Conservation (phyloP, 2,329 filamentous ascomycete species). For the Kalmusia sp. region DNA sequence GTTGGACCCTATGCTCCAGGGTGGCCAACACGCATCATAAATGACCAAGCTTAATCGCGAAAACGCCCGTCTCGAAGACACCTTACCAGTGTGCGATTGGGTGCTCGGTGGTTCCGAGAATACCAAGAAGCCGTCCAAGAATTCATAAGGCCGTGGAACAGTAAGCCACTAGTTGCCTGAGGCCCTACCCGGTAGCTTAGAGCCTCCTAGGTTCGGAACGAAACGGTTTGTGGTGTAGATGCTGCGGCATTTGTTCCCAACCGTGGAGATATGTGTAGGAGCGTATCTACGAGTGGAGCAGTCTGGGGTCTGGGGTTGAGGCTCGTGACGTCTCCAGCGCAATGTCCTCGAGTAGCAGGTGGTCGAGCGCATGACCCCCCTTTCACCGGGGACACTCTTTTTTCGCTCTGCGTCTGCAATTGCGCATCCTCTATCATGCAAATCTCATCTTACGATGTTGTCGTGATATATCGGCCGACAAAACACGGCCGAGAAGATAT, state of each 20-base stretch:
- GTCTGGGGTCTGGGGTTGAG: slow-evolving; percentile 2
- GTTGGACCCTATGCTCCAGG: neutral
- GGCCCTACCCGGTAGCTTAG: neutral
- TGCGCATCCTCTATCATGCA: no score
- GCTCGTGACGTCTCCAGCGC: neutral
- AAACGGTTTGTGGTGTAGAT: slow-evolving; percentile 2
- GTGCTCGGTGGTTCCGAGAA: neutral
- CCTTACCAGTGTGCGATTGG: neutral
- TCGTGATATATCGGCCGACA: no score
- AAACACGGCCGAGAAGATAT: neutral
- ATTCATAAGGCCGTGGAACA: neutral
- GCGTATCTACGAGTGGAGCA: neutral
- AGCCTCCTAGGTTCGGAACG: slow-evolving; percentile 2
- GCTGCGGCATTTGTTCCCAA: neutral
- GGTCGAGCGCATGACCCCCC: neutral
- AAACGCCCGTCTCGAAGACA: neutral
- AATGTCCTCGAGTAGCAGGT: neutral
- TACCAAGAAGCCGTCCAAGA: slow-evolving; percentile 9
- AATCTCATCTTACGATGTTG: no score
- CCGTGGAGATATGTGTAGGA: neutral
- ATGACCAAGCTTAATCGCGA: neutral
- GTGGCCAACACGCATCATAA: neutral
- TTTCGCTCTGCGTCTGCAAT: no score
- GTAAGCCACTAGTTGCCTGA: neutral
- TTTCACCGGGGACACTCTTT: neutral